A percentile compares a stretch with the other conserved stretches of the same genome.
Evolutionary conservation across 345 rosid species (phyloP).

Genomic region (Acer campestre): DNA sequence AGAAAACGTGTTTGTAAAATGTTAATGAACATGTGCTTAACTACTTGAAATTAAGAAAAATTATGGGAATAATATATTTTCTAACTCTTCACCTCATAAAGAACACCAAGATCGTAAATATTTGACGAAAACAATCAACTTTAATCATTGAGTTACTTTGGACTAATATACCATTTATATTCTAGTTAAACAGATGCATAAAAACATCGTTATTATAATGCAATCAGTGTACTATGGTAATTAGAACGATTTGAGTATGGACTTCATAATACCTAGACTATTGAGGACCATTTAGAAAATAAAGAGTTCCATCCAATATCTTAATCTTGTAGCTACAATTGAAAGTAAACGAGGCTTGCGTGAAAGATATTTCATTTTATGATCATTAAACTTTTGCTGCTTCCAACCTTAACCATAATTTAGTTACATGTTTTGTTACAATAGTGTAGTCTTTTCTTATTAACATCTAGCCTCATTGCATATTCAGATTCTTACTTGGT

Average conservation of each 20-base stretch:
- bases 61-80: background rate
- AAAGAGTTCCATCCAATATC: constrained; percentile 27
- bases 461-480: constrained; percentile 32
- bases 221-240: constrained; percentile 23
- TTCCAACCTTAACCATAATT: constrained; percentile 31
- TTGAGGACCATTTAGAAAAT: constrained; percentile 6
- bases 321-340: constrained; percentile 25
- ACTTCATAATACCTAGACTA: constrained; percentile 33
- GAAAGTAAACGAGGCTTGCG: constrained; percentile 31
- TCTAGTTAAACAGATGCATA: constrained; percentile 43
- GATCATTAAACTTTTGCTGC: constrained; percentile 42
- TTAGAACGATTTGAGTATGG: constrained; percentile 30
- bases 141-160: constrained; percentile 56
- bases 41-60: no score
- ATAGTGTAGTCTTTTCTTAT: constrained; percentile 37
- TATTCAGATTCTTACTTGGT: constrained; percentile 32
- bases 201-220: constrained; percentile 28
- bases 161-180: constrained; percentile 66
- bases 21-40: no score
- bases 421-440: constrained; percentile 32
- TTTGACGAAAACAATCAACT: constrained; percentile 50
- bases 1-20: no score
- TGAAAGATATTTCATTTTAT: constrained; percentile 24
- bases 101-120: constrained; percentile 68
- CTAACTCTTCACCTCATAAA: constrained; percentile 73